phyloP scores from a whole-genome alignment of 1,284 basidiomycete species.

The Pholiota adiposa region DNA sequence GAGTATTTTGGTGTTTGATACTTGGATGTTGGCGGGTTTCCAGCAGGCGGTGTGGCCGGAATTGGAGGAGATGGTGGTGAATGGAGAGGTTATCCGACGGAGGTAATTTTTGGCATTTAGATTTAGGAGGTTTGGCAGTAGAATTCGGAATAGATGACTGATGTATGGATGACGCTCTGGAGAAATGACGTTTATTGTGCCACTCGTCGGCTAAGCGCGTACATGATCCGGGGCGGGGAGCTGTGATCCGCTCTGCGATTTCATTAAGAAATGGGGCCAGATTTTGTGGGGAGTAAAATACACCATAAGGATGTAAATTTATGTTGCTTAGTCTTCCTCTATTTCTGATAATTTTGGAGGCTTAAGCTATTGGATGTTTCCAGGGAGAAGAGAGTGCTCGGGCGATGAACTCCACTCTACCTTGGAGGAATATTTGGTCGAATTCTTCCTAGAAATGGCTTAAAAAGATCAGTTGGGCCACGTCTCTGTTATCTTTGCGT shows the following conservation, averaged over 20 bases:
- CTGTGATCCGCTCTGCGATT: not conserved
- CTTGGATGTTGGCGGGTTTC: constrained; percentile 9
- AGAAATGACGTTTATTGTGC: not conserved
- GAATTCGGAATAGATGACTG: not conserved
- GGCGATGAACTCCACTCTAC: not conserved
- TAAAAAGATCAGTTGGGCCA: constrained; percentile 43
- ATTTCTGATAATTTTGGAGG: no score
- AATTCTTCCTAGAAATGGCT: constrained; percentile 19
- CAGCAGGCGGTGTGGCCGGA: not conserved
- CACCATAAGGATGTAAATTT: no score
- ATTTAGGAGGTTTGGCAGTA: no score
- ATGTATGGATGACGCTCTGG: not conserved
- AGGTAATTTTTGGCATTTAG: no score
- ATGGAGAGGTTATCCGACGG: not conserved
- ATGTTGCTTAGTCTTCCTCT: no score
- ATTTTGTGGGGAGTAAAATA: no score
- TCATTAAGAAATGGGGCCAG: not conserved
- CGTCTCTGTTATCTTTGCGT: constrained; percentile 83
- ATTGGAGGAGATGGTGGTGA: constrained; percentile 3
- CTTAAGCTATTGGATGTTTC: not conserved
- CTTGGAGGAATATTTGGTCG: not conserved
- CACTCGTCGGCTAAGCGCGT: not conserved
- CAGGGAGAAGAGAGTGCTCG: not conserved
- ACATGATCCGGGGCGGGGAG: not conserved
- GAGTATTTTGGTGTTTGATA: not conserved